phyloP scores from a whole-genome alignment of 345 rosid species.

The Sonneratia alba region DNA sequence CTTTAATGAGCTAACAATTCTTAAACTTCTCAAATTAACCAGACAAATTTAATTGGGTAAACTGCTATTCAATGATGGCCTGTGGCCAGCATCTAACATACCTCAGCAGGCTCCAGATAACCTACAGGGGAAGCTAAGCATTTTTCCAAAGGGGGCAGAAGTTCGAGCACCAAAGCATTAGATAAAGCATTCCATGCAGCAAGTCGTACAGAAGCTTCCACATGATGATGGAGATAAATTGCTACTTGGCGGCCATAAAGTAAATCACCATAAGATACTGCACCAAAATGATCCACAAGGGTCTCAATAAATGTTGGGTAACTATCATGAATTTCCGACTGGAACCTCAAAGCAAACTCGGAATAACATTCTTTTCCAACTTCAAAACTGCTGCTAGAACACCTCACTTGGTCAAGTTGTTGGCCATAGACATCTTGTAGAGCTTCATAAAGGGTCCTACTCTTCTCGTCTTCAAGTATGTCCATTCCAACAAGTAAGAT shows the following conservation, averaged over 20 bases:
- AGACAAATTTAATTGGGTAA: background rate
- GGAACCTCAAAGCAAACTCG: conserved; percentile 49
- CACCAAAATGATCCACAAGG: conserved; percentile 73
- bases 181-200: conserved; percentile 64
- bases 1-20: background rate
- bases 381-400: conserved; percentile 12
- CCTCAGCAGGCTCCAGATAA: conserved; percentile 81
- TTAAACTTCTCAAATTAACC: background rate
- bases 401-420: conserved; percentile 42
- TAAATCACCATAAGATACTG: conserved; percentile 69
- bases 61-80: background rate
- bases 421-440: conserved; percentile 71
- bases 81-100: conserved; percentile 11
- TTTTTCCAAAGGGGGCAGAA: conserved; percentile 64
- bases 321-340: conserved; percentile 57
- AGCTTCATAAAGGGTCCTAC: conserved; percentile 45
- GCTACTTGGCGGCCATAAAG: conserved; percentile 72
- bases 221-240: conserved; percentile 51
- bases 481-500: conserved; percentile 62
- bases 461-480: conserved; percentile 60
- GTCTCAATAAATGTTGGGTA: conserved; percentile 64
- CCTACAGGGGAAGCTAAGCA: conserved; percentile 60
- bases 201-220: conserved; percentile 56
- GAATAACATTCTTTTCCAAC: conserved; percentile 8
- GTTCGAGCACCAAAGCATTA: conserved; percentile 64